Percentiles rank a stretch among this genome's conserved stretches.
phyloP scores from a whole-genome alignment of 768 basidiomycete genomes.

The Sporobolomyces roseus region DNA sequence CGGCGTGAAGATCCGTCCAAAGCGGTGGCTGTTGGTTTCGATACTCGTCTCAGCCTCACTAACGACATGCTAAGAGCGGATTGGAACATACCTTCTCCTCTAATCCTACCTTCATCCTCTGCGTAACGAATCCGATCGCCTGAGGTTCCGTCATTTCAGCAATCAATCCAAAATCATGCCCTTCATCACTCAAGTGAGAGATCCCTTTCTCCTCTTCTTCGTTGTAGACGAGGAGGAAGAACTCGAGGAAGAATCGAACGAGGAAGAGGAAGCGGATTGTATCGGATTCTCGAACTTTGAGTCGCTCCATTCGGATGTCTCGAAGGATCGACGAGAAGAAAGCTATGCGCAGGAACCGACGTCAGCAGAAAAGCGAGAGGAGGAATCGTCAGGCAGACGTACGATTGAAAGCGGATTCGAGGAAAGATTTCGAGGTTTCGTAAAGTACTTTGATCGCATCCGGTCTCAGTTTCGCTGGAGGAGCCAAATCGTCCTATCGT shows the following conservation, averaged over 20 bases:
- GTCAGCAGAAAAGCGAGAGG: neutral
- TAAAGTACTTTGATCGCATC: conserved; percentile 56
- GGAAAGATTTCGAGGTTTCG: conserved; percentile 65
- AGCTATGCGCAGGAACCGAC: conserved; percentile 53
- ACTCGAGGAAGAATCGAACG: conserved; percentile 86
- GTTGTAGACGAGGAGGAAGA: conserved; percentile 60
- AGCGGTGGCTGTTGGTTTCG: conserved; percentile 65
- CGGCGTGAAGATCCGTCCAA: conserved; percentile 91
- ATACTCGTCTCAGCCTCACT: neutral
- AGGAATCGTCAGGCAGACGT: conserved; percentile 47
- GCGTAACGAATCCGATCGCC: conserved; percentile 86
- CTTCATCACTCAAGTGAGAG: conserved; percentile 42
- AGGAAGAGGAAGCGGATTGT: conserved; percentile 81
- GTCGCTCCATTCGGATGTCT: conserved; percentile 86
- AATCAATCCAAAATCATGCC: conserved; percentile 54
- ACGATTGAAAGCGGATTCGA: conserved; percentile 87
- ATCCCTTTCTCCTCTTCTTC: conserved; percentile 53
- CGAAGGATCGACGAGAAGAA: conserved; percentile 79
- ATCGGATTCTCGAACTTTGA: conserved; percentile 91
- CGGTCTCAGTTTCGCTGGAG: conserved; percentile 45
- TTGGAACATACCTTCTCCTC: conserved; percentile 72
- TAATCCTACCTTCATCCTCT: conserved; percentile 78
- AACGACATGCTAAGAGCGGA: neutral
- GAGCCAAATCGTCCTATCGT: conserved; percentile 44
- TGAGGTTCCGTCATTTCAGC: conserved; percentile 78